Evolutionary conservation across 2,329 filamentous ascomycete genomes (phyloP).

Genomic region (Pseudogymnoascus sp.): DNA sequence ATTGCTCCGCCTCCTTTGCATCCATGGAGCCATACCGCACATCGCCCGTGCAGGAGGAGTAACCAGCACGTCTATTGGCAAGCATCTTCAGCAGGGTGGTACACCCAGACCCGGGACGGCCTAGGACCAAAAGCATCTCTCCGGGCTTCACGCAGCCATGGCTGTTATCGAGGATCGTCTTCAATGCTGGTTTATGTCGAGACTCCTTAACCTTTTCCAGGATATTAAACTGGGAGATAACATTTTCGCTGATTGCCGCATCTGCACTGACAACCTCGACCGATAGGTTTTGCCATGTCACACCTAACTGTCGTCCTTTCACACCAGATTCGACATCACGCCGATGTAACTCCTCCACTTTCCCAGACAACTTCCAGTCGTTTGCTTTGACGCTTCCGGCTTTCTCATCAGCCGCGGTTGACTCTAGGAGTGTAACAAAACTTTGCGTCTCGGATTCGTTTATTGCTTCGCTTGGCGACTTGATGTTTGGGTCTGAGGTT

Average conservation of each 20-base stretch:
- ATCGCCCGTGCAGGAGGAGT: slow-evolving; percentile 47
- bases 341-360: not conserved
- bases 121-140: slow-evolving; percentile 63
- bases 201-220: slow-evolving; percentile 44
- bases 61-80: slow-evolving; percentile 54
- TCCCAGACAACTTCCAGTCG: not conserved
- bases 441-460: not conserved
- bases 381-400: not conserved
- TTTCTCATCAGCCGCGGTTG: not conserved
- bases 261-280: slow-evolving; percentile 26
- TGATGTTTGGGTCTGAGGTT: not conserved
- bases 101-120: slow-evolving; percentile 60
- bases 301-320: slow-evolving; percentile 16
- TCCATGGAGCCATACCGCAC: slow-evolving; percentile 45
- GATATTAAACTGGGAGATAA: slow-evolving; percentile 50
- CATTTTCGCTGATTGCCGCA: slow-evolving; percentile 41
- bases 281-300: slow-evolving; percentile 24
- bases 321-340: not conserved
- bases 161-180: slow-evolving; percentile 55
- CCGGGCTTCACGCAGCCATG: slow-evolving; percentile 64
- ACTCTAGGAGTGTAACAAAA: not conserved
- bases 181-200: slow-evolving; percentile 47
- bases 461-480: not conserved
- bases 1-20: slow-evolving; percentile 35
- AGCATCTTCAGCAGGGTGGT: slow-evolving; percentile 63